Base-by-base conservation (phyloP, 345 rosid species). In the Psidium guajava region DNA sequence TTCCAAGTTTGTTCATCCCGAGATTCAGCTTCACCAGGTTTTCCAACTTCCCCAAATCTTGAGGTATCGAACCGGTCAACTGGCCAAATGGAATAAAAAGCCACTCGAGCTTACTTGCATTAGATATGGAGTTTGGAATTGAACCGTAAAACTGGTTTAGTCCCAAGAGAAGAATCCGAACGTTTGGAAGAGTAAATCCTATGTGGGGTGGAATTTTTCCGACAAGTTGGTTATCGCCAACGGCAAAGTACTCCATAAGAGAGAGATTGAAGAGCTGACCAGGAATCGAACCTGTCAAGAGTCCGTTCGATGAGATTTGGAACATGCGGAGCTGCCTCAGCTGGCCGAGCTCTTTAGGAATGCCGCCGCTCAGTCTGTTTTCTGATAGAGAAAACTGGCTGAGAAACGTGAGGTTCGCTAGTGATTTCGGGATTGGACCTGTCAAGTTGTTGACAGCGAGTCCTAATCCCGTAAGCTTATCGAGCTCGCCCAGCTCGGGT, bases 221-320 rank as follows among this genome's bases (percentile, higher is more conserved):
- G 0, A 64, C 57, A 42, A 88, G 86, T 64, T 84, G 85, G 84
- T 88, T 90, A 3, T 55, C 51, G 0, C 73, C 0, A 1, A 86
- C 59, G 16, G 3, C 83, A 6, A 90, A 80, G 54, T 51, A 84
- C 2, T 82, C 83, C 80, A 90, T 87, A 11, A 84, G 56, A 28
- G 88, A 74, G 8, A 85, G 36, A 44, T 87, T 86, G 64, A 84
- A 86, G 24, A 90, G 86, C 57, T 87, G 84, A 18, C 50, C 40
- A 50, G 91, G 91, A 54, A 90, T 40, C 28, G 82, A 4, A 55
- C 91, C 91, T n/a, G 87, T 86, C 16, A 88, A 53, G 12, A 84
- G 22, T 28, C 14, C 51, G 59, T 89, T 89, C 15, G 54, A 50
- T 0, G 88, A 74, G 28, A 89, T 52, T 83, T 81, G 87, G 83